Base-by-base conservation (phyloP, 768 basidiomycete species). In the Termitomyces sp. region DNA sequence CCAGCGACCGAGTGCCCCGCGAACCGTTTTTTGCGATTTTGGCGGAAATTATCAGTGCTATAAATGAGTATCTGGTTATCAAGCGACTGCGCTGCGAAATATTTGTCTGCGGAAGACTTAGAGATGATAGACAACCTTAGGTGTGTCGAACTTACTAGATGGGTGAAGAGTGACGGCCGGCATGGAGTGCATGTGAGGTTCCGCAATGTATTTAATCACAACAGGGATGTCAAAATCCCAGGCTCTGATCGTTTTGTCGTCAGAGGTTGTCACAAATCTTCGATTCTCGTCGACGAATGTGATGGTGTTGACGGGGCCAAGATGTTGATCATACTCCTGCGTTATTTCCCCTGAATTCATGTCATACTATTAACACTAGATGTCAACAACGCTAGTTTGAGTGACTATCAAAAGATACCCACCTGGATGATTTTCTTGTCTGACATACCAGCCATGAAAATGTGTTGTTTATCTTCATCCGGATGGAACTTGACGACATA, bases 151-250 rank as follows among this genome's bases (percentile, higher is more conserved):
- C 94, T 55, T 68, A 98, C 96, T 89, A 55, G 86, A 95, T 23
- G 97, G 96, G 70, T 98, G 94, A 28, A 96, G 73, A 5, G 94
- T 95, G 47, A 98, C 95, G 17, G 97, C 91, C 7, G 97, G 97
- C 95, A 99, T 98, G 17, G 94, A 97, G 73, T 99, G 95, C 97
- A 99, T 98, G 67, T 94, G 87, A 3, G 97, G 97, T 71, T 99
- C 97, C 19, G 97, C 96, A 57, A 98, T 98, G 70, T 98, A 97
- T 72, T 99, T 99, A 78, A 99, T 98, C 53, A 97, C 94, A 37
- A 98, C 97, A 5, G 97, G 97, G 60, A 99, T 98, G 72, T 99
- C 97, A 70, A 89, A 98, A 70, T 99, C 97, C 97, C 97, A 99
- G 17, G 94, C 96, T 45, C 97, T 87, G 60, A 99, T 97, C 2